Evolutionary conservation across 2,329 filamentous ascomycete genomes (phyloP).

Genomic region (Podosphaera aphanis): DNA sequence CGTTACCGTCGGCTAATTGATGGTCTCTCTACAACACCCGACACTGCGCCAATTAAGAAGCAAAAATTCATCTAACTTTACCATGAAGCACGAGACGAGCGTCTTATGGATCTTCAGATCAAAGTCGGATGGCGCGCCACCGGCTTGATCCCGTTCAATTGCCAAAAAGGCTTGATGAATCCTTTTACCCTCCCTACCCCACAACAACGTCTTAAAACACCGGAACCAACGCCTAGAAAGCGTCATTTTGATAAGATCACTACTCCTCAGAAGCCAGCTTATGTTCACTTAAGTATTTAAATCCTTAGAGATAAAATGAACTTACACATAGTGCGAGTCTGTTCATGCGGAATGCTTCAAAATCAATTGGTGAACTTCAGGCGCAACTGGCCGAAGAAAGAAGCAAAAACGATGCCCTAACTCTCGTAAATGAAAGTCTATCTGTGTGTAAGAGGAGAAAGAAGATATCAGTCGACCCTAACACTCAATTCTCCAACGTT

Average conservation of each 20-base stretch:
- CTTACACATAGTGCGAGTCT: neutral
- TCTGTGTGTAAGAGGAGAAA: neutral
- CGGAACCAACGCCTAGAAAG: neutral
- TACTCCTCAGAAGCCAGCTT: neutral
- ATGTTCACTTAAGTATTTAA: neutral
- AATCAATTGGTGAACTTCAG: neutral
- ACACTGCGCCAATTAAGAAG: neutral
- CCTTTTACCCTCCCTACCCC: neutral
- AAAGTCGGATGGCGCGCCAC: neutral
- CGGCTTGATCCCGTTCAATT: neutral
- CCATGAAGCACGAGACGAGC: neutral
- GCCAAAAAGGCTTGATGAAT: neutral
- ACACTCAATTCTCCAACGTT: neutral
- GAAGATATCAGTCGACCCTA: neutral
- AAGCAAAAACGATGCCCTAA: neutral
- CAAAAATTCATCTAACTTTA: neutral
- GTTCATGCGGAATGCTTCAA: neutral
- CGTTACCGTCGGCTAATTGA: neutral
- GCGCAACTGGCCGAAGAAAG: neutral
- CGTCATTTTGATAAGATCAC: neutral
- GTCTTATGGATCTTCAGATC: neutral
- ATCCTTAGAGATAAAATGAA: neutral
- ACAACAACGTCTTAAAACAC: neutral
- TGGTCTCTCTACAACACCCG: neutral
- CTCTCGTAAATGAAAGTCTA: neutral